These are phyloP conservation scores for Penicillium roqueforti DNA, from an alignment of 495 filamentous ascomycete genomes.

Conservation along the genomic window DNA sequence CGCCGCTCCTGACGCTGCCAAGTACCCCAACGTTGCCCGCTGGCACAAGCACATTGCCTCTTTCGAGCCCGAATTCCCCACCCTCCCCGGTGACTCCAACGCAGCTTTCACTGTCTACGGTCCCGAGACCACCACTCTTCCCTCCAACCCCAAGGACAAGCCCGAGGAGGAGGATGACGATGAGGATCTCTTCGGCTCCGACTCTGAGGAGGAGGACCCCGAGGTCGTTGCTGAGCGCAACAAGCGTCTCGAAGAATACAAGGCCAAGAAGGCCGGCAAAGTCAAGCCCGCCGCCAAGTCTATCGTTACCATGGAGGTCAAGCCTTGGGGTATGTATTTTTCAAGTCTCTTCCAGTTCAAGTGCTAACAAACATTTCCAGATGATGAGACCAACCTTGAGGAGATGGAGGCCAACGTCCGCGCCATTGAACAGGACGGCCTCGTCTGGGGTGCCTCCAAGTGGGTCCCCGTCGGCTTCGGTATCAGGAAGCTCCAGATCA, in stretches of 20 bases:
- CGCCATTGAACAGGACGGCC: conserved; percentile 84
- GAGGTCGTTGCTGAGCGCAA: conserved; percentile 78
- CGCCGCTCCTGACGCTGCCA: conserved; percentile 66
- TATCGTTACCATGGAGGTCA: conserved; percentile 90
- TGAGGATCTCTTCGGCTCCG: conserved; percentile 84
- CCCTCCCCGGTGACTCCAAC: conserved; percentile 85
- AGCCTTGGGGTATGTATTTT: conserved; percentile 87
- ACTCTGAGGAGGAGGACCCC: conserved; percentile 86
- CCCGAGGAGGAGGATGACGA: conserved; percentile 69
- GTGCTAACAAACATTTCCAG: conserved; percentile 42
- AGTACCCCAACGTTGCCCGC: conserved; percentile 90
- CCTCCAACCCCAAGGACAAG: conserved; percentile 83
- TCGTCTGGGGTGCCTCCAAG: conserved; percentile 93
- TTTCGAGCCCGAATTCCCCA: conserved; percentile 85
- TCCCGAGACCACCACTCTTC: conserved; percentile 69
- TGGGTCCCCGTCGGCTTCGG: conserved; percentile 88
- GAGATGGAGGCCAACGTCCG: conserved; percentile 79
- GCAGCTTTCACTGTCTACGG: conserved; percentile 87
- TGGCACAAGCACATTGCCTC: conserved; percentile 98
- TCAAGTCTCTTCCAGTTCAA: conserved; percentile 10
- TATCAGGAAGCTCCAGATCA: conserved; percentile 99
- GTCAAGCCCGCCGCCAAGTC: conserved; percentile 90
- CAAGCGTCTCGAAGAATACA: conserved; percentile 87
- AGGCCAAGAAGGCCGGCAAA: conserved; percentile 94
- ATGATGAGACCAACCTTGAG: conserved; percentile 90